Conservation (phyloP, 202 grass and related monocot species). For the Dendrocalamus latiflorus region DNA sequence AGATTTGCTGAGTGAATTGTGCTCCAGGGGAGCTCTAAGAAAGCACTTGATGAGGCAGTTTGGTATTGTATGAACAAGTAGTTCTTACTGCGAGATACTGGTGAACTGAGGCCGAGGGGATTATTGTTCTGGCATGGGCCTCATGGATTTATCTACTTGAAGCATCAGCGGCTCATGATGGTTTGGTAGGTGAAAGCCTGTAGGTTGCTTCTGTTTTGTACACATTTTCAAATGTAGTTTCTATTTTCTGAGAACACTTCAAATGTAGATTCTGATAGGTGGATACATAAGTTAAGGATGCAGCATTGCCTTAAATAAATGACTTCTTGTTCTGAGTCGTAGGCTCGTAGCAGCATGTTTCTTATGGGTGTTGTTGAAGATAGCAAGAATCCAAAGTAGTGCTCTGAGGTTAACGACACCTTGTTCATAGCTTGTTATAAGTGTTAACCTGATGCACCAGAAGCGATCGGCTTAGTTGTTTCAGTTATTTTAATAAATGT, state of each 20-base stretch:
- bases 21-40: slow-evolving; percentile 53
- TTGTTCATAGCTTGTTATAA: too few species aligned
- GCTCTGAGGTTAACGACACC: too few species aligned
- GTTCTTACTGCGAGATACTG: background rate
- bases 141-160: too few species aligned
- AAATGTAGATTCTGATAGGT: slow-evolving; percentile 12
- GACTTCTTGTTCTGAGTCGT: too few species aligned
- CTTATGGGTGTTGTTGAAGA: too few species aligned
- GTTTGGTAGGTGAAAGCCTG: background rate
- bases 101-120: background rate
- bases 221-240: background rate
- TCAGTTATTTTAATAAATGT: background rate
- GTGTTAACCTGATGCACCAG: too few species aligned
- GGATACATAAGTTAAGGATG: background rate
- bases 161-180: background rate
- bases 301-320: too few species aligned
- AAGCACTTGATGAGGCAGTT: slow-evolving; percentile 40
- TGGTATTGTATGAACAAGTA: slow-evolving; percentile 29
- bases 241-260: background rate
- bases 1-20: slow-evolving; percentile 46
- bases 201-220: background rate
- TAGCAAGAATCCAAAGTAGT: too few species aligned
- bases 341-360: too few species aligned
- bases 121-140: too few species aligned
- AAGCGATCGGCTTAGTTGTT: background rate